A percentile compares a stretch with the other conserved stretches of the same genome.
Conservation (phyloP, 2,329 filamentous ascomycete genomes). For the Chrysoporthe puriensis region DNA sequence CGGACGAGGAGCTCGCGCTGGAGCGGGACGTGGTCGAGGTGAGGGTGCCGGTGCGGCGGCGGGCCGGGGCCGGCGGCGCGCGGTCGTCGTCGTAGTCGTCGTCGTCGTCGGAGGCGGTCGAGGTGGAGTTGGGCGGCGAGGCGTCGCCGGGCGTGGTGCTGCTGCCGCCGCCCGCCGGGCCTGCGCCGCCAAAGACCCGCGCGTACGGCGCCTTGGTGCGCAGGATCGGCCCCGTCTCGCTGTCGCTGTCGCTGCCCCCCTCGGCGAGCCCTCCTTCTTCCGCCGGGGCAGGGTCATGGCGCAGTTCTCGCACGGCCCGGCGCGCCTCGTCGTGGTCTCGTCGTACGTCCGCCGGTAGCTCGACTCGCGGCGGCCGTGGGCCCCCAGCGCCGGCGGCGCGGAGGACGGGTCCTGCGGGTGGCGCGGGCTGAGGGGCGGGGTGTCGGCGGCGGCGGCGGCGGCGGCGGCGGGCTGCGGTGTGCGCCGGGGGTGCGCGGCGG, state of each 20-base stretch:
- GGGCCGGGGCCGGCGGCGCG: conserved; percentile 30
- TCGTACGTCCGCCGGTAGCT: conserved; percentile 67
- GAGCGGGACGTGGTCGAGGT: conserved; percentile 56
- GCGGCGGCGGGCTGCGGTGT: conserved; percentile 37
- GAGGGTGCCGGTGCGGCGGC: conserved; percentile 46
- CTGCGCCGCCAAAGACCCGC: conserved; percentile 50
- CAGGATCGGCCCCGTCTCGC: conserved; percentile 56
- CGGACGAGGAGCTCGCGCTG: conserved; percentile 55
- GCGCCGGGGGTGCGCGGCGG: conserved; percentile 42
- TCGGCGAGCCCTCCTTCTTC: conserved; percentile 36
- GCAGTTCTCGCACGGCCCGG: conserved; percentile 70
- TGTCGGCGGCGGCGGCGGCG: conserved; percentile 56
- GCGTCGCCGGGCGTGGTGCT: conserved; percentile 43
- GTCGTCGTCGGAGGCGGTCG: conserved; percentile 54
- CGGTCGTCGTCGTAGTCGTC: conserved; percentile 42
- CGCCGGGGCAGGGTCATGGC: conserved; percentile 65
- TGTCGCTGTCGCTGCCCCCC: conserved; percentile 33
- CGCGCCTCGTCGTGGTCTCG: conserved; percentile 65
- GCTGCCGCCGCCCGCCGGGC: too few species aligned
- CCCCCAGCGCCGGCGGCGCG: conserved; percentile 33
- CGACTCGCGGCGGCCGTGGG: conserved; percentile 53
- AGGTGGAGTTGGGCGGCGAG: conserved; percentile 56
- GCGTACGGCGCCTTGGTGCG: conserved; percentile 65
- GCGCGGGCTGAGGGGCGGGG: conserved; percentile 61
- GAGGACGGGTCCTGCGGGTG: conserved; percentile 32